Evolutionary conservation across 1,139 yeast species (phyloP).

Genomic region (Hansenula anomala): DNA sequence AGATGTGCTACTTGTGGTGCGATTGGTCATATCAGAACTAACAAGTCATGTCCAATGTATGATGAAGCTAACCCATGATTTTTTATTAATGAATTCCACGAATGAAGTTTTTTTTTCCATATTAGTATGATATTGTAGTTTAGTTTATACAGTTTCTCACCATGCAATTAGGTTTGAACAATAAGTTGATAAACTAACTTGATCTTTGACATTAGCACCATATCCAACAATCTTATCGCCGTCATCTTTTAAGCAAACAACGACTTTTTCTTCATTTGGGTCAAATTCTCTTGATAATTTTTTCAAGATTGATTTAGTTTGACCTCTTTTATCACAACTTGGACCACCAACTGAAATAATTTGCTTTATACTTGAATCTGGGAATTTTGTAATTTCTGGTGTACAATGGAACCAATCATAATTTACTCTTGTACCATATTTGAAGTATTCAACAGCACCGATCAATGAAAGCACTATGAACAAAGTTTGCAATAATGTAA

Average conservation of each 20-base stretch:
- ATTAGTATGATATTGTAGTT: background rate
- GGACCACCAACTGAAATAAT: conserved; percentile 35
- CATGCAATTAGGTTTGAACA: conserved; percentile 22
- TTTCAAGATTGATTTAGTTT: conserved; percentile 31
- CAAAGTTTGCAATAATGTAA: conserved; percentile 25
- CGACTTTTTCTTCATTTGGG: conserved; percentile 27
- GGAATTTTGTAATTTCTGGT: conserved; percentile 22
- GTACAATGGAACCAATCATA: conserved; percentile 40
- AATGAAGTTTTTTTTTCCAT: too few species aligned
- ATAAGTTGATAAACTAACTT: conserved; percentile 11
- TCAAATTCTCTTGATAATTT: conserved; percentile 31
- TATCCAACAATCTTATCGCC: conserved; percentile 27
- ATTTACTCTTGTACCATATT: conserved; percentile 30
- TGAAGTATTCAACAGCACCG: conserved; percentile 36
- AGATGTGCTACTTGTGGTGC: conserved; percentile 95
- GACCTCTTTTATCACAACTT: conserved; percentile 38
- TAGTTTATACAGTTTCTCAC: conserved; percentile 5
- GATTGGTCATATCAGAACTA: conserved; percentile 89
- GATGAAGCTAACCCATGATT: conserved; percentile 28
- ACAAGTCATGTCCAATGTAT: conserved; percentile 83
- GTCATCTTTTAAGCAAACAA: conserved; percentile 30
- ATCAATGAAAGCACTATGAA: conserved; percentile 25
- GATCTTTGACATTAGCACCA: conserved; percentile 28
- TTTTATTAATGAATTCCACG: background rate
- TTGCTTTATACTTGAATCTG: conserved; percentile 23